These are phyloP conservation scores for Lentinula novae-zelandiae DNA, from an alignment of 1,284 basidiomycete species.

Conservation along the genomic window DNA sequence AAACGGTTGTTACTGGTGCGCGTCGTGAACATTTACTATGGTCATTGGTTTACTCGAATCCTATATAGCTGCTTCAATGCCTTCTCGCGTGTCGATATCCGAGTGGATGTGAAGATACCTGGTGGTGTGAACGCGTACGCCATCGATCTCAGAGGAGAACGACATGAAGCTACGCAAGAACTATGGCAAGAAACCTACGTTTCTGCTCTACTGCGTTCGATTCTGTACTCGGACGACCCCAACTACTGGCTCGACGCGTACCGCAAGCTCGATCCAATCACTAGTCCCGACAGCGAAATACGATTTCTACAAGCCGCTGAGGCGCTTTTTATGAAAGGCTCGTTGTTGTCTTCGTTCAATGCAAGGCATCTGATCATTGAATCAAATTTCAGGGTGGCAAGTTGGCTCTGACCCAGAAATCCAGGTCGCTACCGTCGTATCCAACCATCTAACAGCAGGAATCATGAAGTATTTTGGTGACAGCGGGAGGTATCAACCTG, in stretches of 20 bases:
- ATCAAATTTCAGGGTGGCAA: conserved; percentile 77
- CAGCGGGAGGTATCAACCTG: conserved; percentile 82
- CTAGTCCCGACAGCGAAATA: conserved; percentile 83
- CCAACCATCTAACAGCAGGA: conserved; percentile 93
- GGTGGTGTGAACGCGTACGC: conserved; percentile 95
- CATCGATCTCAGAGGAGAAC: conserved; percentile 91
- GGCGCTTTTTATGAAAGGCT: conserved; percentile 86
- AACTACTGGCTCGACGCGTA: conserved; percentile 91
- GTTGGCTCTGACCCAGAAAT: conserved; percentile 98
- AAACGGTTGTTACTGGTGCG: conserved; percentile 92
- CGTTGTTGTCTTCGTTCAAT: conserved; percentile 13
- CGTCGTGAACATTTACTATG: conserved; percentile 13
- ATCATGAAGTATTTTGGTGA: conserved; percentile 98
- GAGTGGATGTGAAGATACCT: conserved; percentile 98
- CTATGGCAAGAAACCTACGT: conserved; percentile 98
- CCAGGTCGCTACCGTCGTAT: conserved; percentile 96
- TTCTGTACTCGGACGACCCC: conserved; percentile 94
- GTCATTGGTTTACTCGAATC: neutral
- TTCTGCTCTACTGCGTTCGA: conserved; percentile 87
- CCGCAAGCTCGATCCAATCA: conserved; percentile 94
- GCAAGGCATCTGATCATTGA: neutral
- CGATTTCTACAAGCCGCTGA: conserved; percentile 92
- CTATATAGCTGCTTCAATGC: conserved; percentile 91
- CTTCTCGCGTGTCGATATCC: conserved; percentile 93
- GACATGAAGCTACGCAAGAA: conserved; percentile 90